A percentile compares a stretch with the other conserved stretches of the same genome.
These are phyloP conservation scores for Cavenderia fasciculata DNA, from an alignment of 78 protist genomes.

Conservation along the genomic window DNA sequence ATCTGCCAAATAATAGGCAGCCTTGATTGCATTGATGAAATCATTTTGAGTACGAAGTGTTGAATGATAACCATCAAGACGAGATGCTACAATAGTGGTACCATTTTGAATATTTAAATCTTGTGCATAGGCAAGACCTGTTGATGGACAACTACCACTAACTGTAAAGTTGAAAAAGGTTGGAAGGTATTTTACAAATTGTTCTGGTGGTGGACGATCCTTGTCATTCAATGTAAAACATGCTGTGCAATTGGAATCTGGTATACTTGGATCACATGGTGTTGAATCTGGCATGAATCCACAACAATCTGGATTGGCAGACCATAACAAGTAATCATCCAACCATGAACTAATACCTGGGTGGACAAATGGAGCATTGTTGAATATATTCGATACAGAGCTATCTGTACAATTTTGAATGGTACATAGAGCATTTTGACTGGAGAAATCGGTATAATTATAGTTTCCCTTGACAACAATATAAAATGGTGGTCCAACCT, in stretches of 20 bases:
- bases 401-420: background rate
- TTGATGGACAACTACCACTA: background rate
- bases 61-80: conserved; percentile 49
- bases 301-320: background rate
- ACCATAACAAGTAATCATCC: conserved; percentile 46
- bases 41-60: conserved; percentile 53
- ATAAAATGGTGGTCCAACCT: conserved; percentile 84
- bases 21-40: conserved; percentile 57
- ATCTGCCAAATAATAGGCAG: conserved; percentile 10
- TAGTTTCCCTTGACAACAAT: conserved; percentile 61
- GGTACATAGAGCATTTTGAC: conserved; percentile 15
- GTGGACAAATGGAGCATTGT: conserved; percentile 16
- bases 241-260: background rate
- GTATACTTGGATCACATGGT: too few relatives aligned
- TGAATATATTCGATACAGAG: background rate
- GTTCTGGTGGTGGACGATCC: background rate
- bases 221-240: background rate
- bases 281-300: background rate
- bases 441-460: background rate
- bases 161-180: background rate
- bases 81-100: conserved; percentile 11
- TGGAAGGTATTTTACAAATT: conserved; percentile 15
- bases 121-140: conserved; percentile 5
- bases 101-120: background rate
- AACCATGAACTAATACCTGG: conserved; percentile 42